Evolutionary conservation across 768 basidiomycete species (phyloP).

Genomic region (Suillus discolor): DNA sequence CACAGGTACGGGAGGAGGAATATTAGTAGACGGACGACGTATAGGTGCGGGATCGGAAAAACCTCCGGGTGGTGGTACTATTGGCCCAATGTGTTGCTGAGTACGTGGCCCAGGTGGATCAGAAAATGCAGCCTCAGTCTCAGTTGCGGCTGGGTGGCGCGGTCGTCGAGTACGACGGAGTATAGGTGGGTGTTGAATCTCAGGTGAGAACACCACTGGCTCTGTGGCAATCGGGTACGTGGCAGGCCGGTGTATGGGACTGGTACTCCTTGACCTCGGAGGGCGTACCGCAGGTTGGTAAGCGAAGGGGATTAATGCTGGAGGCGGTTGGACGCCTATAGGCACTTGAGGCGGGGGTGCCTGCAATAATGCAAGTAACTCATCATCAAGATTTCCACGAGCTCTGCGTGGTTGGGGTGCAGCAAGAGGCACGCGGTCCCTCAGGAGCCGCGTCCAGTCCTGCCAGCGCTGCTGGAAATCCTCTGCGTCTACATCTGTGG

Average conservation of each 20-base stretch:
- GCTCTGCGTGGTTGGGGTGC: constrained; percentile 43
- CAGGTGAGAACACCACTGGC: constrained; percentile 22
- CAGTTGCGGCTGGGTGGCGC: neutral
- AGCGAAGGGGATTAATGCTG: constrained; percentile 53
- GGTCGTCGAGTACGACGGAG: neutral
- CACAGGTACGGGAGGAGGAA: constrained; percentile 29
- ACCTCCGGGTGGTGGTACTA: constrained; percentile 17
- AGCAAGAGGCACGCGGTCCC: constrained; percentile 41
- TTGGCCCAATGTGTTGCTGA: neutral
- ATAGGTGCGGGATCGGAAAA: neutral
- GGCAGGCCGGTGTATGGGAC: constrained; percentile 34
- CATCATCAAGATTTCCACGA: constrained; percentile 58
- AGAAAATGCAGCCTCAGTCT: neutral
- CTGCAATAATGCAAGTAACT: constrained; percentile 62
- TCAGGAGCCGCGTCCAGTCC: constrained; percentile 27
- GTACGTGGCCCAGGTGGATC: neutral
- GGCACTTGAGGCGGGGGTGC: constrained; percentile 42
- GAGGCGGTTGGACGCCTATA: constrained; percentile 48
- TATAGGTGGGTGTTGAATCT: constrained; percentile 14
- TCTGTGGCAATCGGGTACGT: constrained; percentile 32
- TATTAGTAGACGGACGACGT: constrained; percentile 20
- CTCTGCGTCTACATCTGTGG: constrained; percentile 25
- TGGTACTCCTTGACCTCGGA: constrained; percentile 43
- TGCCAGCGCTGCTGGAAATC: constrained; percentile 3
- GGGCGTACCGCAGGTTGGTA: constrained; percentile 51